A percentile compares a stretch with the other conserved stretches of the same genome.
These are phyloP conservation scores for Pseudogymnoascus sp. DNA, from an alignment of 2,329 filamentous ascomycete genomes.

Conservation along the genomic window DNA sequence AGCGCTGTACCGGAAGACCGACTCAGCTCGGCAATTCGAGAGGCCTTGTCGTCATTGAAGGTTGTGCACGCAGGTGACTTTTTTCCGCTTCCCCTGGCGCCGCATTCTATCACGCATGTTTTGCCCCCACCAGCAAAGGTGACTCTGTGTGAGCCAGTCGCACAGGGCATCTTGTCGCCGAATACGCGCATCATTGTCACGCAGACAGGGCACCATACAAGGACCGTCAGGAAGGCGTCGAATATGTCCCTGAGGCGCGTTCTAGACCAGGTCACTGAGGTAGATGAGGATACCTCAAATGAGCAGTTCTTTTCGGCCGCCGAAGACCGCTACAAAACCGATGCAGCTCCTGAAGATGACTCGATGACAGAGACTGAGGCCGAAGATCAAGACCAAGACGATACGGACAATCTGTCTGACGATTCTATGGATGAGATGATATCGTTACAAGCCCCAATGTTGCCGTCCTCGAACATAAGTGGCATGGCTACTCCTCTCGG, in stretches of 20 bases:
- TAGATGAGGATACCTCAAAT: slow-evolving; percentile 74
- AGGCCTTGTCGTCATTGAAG: slow-evolving; percentile 62
- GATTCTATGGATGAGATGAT: slow-evolving; percentile 93
- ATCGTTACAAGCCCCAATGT: slow-evolving; percentile 69
- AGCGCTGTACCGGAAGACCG: slow-evolving; percentile 43
- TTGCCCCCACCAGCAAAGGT: slow-evolving; percentile 80
- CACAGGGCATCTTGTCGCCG: slow-evolving; percentile 72
- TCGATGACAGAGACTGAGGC: slow-evolving; percentile 52
- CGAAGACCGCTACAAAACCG: slow-evolving; percentile 62
- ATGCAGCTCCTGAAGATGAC: slow-evolving; percentile 45
- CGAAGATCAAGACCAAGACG: slow-evolving; percentile 55
- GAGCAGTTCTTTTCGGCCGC: slow-evolving; percentile 91
- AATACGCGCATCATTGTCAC: slow-evolving; percentile 79
- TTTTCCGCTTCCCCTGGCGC: slow-evolving; percentile 65
- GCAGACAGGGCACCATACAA: slow-evolving; percentile 49
- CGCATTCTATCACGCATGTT: slow-evolving; percentile 81
- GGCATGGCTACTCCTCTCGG: slow-evolving; percentile 71
- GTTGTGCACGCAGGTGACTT: slow-evolving; percentile 81
- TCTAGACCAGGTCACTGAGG: slow-evolving; percentile 51
- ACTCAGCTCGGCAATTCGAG: slow-evolving; percentile 59
- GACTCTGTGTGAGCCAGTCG: slow-evolving; percentile 87
- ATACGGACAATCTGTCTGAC: slow-evolving; percentile 72
- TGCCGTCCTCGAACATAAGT: slow-evolving; percentile 71
- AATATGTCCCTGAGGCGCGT: slow-evolving; percentile 41
- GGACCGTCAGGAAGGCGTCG: slow-evolving; percentile 41